Evolutionary conservation across 164 flowering plant genomes (phyloP).

Genomic region (Aristolochia fimbriata): DNA sequence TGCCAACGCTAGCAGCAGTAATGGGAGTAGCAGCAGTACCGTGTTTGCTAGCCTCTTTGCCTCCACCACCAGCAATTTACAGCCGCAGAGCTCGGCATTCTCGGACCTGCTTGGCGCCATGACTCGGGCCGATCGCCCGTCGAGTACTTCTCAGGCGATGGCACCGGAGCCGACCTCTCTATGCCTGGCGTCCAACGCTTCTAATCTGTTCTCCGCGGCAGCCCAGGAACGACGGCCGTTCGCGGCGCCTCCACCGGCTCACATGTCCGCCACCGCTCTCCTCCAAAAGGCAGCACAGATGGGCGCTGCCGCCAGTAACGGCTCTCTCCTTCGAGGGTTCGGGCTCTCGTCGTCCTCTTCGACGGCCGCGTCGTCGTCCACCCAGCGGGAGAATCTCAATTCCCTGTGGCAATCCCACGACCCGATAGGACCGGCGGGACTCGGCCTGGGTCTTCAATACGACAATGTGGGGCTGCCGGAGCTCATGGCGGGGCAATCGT

Average conservation of each 20-base stretch:
- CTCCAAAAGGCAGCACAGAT: slow-evolving; percentile 74
- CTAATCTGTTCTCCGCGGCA: slow-evolving; percentile 5
- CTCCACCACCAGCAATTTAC: slow-evolving; percentile 19
- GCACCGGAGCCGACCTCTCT: slow-evolving; percentile 7
- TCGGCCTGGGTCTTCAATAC: slow-evolving; percentile 29
- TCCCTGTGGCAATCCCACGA: slow-evolving; percentile 18
- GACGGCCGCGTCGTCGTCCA: slow-evolving; percentile 21
- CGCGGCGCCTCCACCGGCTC: slow-evolving; percentile 29
- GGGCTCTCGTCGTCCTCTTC: slow-evolving; percentile 6
- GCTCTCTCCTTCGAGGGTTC: slow-evolving; percentile 48
- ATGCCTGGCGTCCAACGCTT: slow-evolving; percentile 7
- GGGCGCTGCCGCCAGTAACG: slow-evolving; percentile 44
- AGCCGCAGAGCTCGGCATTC: slow-evolving; percentile 21
- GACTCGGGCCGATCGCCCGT: slow-evolving; percentile 14
- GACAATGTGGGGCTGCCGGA: slow-evolving; percentile 23
- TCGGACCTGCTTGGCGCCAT: slow-evolving; percentile 22
- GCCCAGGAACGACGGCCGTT: slow-evolving; percentile 17
- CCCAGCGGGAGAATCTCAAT: slow-evolving; percentile 4
- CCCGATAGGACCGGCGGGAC: slow-evolving; percentile 9
- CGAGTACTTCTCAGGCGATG: slow-evolving; percentile 6
- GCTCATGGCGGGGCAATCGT: slow-evolving; percentile 24
- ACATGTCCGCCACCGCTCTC: slow-evolving; percentile 70
- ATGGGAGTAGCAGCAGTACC: slow-evolving; percentile 8
- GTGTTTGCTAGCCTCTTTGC: slow-evolving; percentile 46
- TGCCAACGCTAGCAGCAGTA: slow-evolving; percentile 5